Conservation (phyloP, 805 yeast species). For the Starmerella apis region DNA sequence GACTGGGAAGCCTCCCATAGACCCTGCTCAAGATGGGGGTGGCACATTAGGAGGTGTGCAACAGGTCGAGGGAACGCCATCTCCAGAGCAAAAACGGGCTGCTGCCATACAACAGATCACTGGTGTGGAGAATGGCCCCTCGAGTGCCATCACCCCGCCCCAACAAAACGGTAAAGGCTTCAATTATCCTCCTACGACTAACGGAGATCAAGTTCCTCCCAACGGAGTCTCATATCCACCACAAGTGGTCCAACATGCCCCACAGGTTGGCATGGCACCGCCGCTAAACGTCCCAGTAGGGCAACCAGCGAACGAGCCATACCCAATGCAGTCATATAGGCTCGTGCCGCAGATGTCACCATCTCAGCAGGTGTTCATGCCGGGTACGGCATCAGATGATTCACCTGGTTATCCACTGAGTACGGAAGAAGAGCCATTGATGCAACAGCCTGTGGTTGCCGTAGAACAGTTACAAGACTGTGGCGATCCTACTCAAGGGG, state of each 20-base stretch:
- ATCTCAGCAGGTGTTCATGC: neutral
- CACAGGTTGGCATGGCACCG: no score
- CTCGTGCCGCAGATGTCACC: neutral
- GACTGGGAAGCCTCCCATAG: neutral
- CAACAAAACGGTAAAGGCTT: neutral
- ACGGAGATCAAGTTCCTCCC: neutral
- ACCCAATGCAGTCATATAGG: neutral
- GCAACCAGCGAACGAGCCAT: neutral
- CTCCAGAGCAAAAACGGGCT: neutral
- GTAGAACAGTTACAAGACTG: neutral
- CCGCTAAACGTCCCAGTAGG: neutral
- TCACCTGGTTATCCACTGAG: neutral
- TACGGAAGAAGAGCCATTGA: neutral
- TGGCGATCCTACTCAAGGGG: neutral
- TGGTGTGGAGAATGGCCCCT: neutral
- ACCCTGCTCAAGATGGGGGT: neutral
- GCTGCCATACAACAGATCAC: neutral
- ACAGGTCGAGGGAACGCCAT: neutral
- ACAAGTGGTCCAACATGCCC: no score
- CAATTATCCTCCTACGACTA: neutral
- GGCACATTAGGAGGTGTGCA: neutral
- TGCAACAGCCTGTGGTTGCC: conserved; percentile 23
- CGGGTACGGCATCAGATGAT: neutral
- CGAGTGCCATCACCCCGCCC: neutral
- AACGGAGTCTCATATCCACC: neutral